Evolutionary conservation across 345 rosid genomes (phyloP).

Genomic region (Firmiana major): DNA sequence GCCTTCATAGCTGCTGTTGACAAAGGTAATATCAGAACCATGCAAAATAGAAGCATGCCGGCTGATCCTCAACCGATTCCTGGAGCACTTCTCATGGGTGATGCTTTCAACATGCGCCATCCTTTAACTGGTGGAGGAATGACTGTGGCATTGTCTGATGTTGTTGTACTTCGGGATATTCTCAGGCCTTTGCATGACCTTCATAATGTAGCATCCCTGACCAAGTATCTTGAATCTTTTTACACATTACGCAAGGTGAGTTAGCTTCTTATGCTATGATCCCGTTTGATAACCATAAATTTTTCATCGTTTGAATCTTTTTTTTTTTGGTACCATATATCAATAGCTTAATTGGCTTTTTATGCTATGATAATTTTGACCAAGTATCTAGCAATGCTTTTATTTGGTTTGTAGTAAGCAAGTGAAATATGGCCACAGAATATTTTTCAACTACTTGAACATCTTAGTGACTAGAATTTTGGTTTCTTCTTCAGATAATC

Average conservation of each 20-base stretch:
- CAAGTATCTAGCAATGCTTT: background rate
- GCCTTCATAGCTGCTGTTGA: constrained; percentile 40
- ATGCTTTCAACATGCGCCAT: constrained; percentile 57
- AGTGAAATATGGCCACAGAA: background rate
- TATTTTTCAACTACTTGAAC: background rate
- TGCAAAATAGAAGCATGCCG: constrained; percentile 59
- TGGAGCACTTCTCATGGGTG: constrained; percentile 48
- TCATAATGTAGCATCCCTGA: constrained; percentile 30
- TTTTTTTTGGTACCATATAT: too few relatives aligned
- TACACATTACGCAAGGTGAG: constrained; percentile 51
- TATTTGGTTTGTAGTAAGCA: background rate
- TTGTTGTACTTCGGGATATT: constrained; percentile 43
- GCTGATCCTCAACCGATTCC: constrained; percentile 49
- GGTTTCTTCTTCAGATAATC: background rate
- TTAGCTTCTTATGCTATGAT: background rate
- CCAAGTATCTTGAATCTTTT: constrained; percentile 45
- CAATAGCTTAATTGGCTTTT: background rate
- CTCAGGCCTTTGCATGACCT: constrained; percentile 32
- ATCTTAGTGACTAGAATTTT: background rate
- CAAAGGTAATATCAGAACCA: constrained; percentile 47
- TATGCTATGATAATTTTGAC: background rate
- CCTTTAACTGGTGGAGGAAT: constrained; percentile 58
- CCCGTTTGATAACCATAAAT: too few relatives aligned
- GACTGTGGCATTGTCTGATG: constrained; percentile 52
- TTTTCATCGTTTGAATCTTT: too few relatives aligned